A percentile compares a stretch with the other conserved stretches of the same genome.
Conservation (phyloP, 1,284 basidiomycete genomes). For the Gomphus bonarii region DNA sequence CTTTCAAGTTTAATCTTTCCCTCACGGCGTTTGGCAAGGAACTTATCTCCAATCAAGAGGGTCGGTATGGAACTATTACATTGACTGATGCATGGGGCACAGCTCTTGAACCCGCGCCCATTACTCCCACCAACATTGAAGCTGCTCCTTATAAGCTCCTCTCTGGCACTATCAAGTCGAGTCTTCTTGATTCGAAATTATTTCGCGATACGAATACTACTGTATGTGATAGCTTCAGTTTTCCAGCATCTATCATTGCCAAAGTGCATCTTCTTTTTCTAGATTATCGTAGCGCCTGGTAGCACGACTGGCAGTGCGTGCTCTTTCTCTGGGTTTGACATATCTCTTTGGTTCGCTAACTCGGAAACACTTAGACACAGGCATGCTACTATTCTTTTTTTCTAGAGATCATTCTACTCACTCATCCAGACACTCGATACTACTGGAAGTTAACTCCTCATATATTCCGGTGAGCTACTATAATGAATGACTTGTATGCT, state of each 20-base stretch:
- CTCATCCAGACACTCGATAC: conserved; percentile 34
- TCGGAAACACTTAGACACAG: conserved; percentile 20
- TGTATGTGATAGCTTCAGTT: conserved; percentile 4
- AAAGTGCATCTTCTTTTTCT: conserved; percentile 3
- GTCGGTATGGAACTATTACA: conserved; percentile 26
- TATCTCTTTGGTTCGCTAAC: not conserved
- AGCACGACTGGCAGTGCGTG: conserved; percentile 38
- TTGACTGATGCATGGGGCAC: conserved; percentile 31
- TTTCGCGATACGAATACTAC: not conserved
- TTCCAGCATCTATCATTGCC: not conserved
- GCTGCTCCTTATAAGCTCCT: conserved; percentile 36
- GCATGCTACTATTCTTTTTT: conserved; percentile 11
- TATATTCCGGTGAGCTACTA: conserved; percentile 22
- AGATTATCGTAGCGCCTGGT: conserved; percentile 35
- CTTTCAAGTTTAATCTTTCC: conserved; percentile 38
- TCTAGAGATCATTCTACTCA: not conserved
- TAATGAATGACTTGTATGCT: not conserved
- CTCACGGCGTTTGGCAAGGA: conserved; percentile 38
- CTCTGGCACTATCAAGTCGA: conserved; percentile 37
- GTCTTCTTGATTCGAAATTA: conserved; percentile 1
- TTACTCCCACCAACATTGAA: conserved; percentile 33
- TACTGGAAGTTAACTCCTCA: conserved; percentile 34
- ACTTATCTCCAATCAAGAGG: conserved; percentile 20
- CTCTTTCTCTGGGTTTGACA: not conserved
- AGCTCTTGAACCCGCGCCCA: conserved; percentile 44